Evolutionary conservation across 139 green algal species (phyloP), one percentile per base, ranked within the genome.

Genomic region (Chlorella sp.): DNA sequence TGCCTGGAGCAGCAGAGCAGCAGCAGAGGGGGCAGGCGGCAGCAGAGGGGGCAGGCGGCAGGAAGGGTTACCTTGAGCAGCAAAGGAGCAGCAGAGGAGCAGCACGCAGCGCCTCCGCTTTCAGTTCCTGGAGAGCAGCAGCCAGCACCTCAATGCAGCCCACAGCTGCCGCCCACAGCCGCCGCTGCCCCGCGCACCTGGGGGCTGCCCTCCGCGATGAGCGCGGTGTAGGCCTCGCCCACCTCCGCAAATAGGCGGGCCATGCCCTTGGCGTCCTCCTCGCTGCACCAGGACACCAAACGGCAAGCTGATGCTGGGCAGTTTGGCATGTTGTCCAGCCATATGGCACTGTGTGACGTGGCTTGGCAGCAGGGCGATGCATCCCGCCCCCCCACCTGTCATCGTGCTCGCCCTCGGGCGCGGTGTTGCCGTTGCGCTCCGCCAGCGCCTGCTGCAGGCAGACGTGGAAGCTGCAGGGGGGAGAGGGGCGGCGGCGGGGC

Each of bases 171-270:
- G 4, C 51, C 51, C 51, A 60, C 51, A 60, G 51, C 51, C 51
- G 11, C 46, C 48, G 40, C 30, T 48, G 13, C 22, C 1, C 20
- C 48, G 19, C 76, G 2, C 75, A 94, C 93, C 92, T 94, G 89
- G 80, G 32, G 92, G 3, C 76, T 58, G 6, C 76, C 76, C 56
- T 82, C 76, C 40, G 76, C 86, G 11, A 98, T 92, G 38, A 96
- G 88, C 58, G 87, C 83, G 0, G 94, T 88, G 90, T 97, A 98
- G 7, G 95, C 95, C 90, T 98, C 96, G 11, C 91, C 96, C 7
- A 98, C 92, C 84, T 98, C 96, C 1, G 94, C 94, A 93, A 98
- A 98, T 44, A 98, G 90, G 16, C 96, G 89, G 5, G 95, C 96
- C 90, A 98, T 96, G 85, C 88, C 96, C 90, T 98, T 98, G 32